Conservation (phyloP, 2,329 filamentous ascomycete genomes). For the Aspergillus bombycis region DNA sequence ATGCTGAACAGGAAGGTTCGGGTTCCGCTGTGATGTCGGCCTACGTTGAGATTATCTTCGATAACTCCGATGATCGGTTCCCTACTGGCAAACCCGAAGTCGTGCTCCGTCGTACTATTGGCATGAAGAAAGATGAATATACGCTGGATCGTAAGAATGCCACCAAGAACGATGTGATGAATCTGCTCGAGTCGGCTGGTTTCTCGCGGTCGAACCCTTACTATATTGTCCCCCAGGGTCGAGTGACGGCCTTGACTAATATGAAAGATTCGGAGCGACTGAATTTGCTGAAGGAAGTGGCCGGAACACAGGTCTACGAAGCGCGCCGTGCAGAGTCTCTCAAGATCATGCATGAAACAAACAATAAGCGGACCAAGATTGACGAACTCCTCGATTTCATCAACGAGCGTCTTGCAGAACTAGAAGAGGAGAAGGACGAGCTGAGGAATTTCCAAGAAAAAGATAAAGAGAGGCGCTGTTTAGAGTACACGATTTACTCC, state of each 20-base stretch:
- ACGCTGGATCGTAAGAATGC: constrained; percentile 96
- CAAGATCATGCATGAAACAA: constrained; percentile 96
- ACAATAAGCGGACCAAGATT: constrained; percentile 92
- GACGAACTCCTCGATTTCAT: constrained; percentile 91
- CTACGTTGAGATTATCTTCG: constrained; percentile 99
- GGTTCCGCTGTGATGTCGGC: constrained; percentile 98
- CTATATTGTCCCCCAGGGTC: constrained; percentile 97
- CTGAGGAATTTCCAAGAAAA: constrained; percentile 92
- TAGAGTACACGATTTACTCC: constrained; percentile 94
- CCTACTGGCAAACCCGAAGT: constrained; percentile 91
- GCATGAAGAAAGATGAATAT: constrained; percentile 97
- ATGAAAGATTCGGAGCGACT: constrained; percentile 96
- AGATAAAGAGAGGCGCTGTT: constrained; percentile 84
- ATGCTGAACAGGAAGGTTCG: constrained; percentile 72
- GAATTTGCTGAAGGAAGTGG: constrained; percentile 93
- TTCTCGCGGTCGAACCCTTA: constrained; percentile 98
- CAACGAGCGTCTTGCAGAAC: constrained; percentile 81
- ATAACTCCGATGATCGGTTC: constrained; percentile 95
- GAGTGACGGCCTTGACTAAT: constrained; percentile 93
- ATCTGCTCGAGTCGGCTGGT: constrained; percentile 90
- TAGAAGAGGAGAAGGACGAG: constrained; percentile 98
- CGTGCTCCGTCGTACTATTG: constrained; percentile 89
- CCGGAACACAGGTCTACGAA: constrained; percentile 96
- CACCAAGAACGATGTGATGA: constrained; percentile 91
- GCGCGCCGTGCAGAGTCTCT: constrained; percentile 85